A percentile compares a stretch with the other conserved stretches of the same genome.
Evolutionary conservation across 2,329 filamentous ascomycete genomes (phyloP).

Genomic region (Tolypocladium nubicola): DNA sequence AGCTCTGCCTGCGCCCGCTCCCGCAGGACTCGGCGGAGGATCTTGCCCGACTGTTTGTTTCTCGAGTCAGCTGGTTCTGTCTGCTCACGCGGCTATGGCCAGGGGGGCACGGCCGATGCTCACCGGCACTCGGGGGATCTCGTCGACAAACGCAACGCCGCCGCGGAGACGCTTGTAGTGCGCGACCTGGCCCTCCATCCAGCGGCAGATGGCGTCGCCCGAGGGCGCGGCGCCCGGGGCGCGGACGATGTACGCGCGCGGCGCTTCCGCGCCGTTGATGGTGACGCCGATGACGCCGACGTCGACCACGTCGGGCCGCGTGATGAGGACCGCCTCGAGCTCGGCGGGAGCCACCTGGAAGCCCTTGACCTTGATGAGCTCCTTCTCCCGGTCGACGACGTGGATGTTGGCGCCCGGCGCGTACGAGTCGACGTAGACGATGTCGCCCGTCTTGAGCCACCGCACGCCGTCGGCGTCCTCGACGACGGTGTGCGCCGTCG

Average conservation of each 20-base stretch:
- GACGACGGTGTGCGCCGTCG: conserved; percentile 64
- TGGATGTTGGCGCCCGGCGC: conserved; percentile 54
- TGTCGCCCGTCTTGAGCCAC: conserved; percentile 74
- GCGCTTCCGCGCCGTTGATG: conserved; percentile 43
- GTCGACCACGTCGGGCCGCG: conserved; percentile 41
- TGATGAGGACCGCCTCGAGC: conserved; percentile 25
- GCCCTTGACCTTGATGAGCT: conserved; percentile 52
- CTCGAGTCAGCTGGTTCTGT: not conserved
- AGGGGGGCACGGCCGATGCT: too few relatives aligned
- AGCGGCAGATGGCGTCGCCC: conserved; percentile 3
- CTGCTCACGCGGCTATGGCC: too few relatives aligned
- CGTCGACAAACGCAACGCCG: not conserved
- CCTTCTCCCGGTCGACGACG: conserved; percentile 67
- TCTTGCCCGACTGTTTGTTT: not conserved
- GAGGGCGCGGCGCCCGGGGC: conserved; percentile 7
- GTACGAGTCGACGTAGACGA: conserved; percentile 59
- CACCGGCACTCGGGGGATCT: not conserved
- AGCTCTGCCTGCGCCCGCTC: not conserved
- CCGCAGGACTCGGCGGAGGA: not conserved
- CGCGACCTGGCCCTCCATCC: conserved; percentile 3
- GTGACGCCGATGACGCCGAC: conserved; percentile 55
- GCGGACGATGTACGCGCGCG: conserved; percentile 51
- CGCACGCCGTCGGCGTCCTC: conserved; percentile 45
- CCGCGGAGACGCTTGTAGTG: not conserved
- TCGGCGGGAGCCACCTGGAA: conserved; percentile 50